phyloP scores from a whole-genome alignment of 768 basidiomycete genomes.

The Lactarius hatsudake region DNA sequence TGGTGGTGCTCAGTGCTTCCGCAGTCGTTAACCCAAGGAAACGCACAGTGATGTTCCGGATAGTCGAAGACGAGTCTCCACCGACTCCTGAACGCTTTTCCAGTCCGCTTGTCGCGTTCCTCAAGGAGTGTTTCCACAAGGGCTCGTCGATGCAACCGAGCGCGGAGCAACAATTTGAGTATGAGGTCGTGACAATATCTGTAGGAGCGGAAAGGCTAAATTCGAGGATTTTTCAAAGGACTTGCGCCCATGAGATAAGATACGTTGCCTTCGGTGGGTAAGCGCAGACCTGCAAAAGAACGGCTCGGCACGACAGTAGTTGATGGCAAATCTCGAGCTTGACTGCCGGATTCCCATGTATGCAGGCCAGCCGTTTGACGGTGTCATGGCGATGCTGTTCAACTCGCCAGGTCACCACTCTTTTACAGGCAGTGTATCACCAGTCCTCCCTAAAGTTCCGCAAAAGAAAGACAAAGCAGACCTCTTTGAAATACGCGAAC shows the following conservation, averaged over 20 bases:
- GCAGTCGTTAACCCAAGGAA: not conserved
- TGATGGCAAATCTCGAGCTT: constrained; percentile 41
- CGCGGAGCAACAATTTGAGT: constrained; percentile 83
- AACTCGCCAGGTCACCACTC: constrained; percentile 25
- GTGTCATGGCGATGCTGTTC: constrained; percentile 19
- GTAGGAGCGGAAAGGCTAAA: not conserved
- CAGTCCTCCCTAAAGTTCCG: constrained; percentile 28
- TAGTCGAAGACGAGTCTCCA: constrained; percentile 90
- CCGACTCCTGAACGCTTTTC: constrained; percentile 82
- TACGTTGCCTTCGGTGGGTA: constrained; percentile 90
- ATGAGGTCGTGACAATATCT: constrained; percentile 45
- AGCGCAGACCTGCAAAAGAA: constrained; percentile 80
- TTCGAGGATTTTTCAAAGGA: constrained; percentile 44
- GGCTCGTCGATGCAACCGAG: constrained; percentile 79
- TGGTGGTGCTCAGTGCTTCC: not conserved
- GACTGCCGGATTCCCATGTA: constrained; percentile 35
- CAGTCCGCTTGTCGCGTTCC: constrained; percentile 71
- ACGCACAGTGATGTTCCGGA: constrained; percentile 86
- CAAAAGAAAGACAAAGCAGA: constrained; percentile 32
- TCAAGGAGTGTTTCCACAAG: constrained; percentile 92
- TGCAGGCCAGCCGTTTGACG: constrained; percentile 2
- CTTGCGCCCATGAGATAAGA: constrained; percentile 87
- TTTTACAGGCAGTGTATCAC: not conserved
- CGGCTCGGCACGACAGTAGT: constrained; percentile 55
- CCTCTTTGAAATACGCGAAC: constrained; percentile 61